Evolutionary conservation across 305 asterid species (phyloP).

Genomic region (Ajuga reptans): DNA sequence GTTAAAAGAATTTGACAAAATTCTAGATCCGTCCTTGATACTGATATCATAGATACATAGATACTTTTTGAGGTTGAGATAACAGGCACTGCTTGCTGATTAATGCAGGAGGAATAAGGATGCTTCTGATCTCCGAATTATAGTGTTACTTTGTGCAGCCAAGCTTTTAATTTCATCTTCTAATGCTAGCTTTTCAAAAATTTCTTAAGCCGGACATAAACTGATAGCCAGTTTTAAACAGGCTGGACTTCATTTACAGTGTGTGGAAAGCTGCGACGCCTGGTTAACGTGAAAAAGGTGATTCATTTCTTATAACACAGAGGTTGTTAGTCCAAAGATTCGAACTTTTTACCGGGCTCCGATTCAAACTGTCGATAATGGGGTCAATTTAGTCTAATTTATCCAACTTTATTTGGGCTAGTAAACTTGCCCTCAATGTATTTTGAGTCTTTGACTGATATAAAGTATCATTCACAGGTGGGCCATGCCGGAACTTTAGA

Average conservation of each 20-base stretch:
- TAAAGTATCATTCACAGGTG: constrained; percentile 44
- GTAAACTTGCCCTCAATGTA: neutral
- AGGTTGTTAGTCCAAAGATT: too few relatives aligned
- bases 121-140: neutral
- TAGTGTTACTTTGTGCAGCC: neutral
- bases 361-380: too few relatives aligned
- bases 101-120: neutral
- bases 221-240: constrained; percentile 35
- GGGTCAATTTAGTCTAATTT: too few relatives aligned
- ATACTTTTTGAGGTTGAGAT: neutral
- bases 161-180: neutral
- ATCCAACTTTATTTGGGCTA: too few relatives aligned
- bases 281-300: constrained; percentile 87
- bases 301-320: constrained; percentile 10
- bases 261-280: constrained; percentile 91
- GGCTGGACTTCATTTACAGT: constrained; percentile 99
- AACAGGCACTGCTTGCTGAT: constrained; percentile 4
- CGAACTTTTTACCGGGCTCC: too few relatives aligned
- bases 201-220: neutral
- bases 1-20: too few relatives aligned
- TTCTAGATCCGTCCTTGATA: too few relatives aligned
- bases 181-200: neutral
- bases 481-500: constrained; percentile 98
- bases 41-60: neutral
- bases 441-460: constrained; percentile 14